Evolutionary conservation across 805 yeast species (phyloP), one percentile per base, ranked within the genome.

Genomic region (Cyberlindnera amylophila): DNA sequence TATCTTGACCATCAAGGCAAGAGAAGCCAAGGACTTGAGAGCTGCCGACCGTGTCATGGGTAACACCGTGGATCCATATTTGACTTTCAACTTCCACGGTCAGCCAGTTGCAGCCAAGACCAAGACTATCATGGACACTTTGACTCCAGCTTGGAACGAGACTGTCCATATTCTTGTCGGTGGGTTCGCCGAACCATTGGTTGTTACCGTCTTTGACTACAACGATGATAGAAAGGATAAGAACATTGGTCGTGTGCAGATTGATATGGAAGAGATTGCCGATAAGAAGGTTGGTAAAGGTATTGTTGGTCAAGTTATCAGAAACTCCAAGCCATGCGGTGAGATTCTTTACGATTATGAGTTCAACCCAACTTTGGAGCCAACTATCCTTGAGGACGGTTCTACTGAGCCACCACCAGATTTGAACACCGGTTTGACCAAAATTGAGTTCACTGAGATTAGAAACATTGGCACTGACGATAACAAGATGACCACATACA

Each of bases 1-100:
- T 66, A 86, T 93, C 26, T 66, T 93, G 49, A 82, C 82, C 34
- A 63, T 93, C 33, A 77, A 74, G 23, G 70, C 84, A 30, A 79
- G 81, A 53, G 68, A 75, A 34, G 96, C 95, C 15, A 72, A 69
- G 49, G 77, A 75, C 35, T 69, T 93, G 54, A 79, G 74, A 54
- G 86, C 88, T 42, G 80, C 84, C 46, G 82, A 79, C 41, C 65
- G 66, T 39, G 69, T 84, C 32, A 56, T 76, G 51, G 89, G 86
- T 49, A 83, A 82, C 54, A 86, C 96, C 10, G 72, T 89, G 48
- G 97, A 93, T 61, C 99, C 99, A 10, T 95, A 88, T 64, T 71
- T 90, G 46, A 74, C 81, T 7, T 74, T 90, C 58, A 83, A 85
- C 16, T 79, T 80, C 57, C 70, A 71, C 46, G 75, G 75, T 40